Percentiles rank a stretch among this genome's conserved stretches.
Evolutionary conservation across 75 land plant genomes (phyloP).

Genomic region (Selaginella tamariscina): DNA sequence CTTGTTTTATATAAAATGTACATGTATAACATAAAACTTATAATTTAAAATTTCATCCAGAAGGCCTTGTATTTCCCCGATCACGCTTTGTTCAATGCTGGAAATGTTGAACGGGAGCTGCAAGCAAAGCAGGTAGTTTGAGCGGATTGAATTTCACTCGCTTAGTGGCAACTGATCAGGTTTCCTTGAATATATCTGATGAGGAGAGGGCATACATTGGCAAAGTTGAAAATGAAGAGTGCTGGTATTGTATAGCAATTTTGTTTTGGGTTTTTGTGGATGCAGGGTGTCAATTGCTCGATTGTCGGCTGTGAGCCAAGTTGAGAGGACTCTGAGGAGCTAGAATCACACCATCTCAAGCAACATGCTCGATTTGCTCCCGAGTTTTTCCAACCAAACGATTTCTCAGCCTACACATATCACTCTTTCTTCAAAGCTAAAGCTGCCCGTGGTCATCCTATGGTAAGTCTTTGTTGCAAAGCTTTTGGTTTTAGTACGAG

Average conservation of each 20-base stretch:
- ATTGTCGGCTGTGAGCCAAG: slow-evolving; percentile 78
- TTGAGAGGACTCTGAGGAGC: slow-evolving; percentile 52
- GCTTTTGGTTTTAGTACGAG: slow-evolving; percentile 48
- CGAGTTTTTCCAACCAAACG: slow-evolving; percentile 80
- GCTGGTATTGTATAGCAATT: slow-evolving; percentile 1
- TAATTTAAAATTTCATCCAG: too few species aligned
- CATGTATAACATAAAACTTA: too few species aligned
- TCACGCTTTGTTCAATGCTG: slow-evolving; percentile 57
- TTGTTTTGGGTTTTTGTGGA: neutral
- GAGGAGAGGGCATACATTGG: slow-evolving; percentile 1
- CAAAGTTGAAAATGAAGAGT: neutral
- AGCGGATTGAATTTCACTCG: neutral
- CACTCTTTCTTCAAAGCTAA: slow-evolving; percentile 96
- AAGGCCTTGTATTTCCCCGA: too few species aligned
- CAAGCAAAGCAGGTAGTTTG: slow-evolving; percentile 70
- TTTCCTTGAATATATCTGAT: neutral
- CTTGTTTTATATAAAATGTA: too few species aligned
- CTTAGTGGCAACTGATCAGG: neutral
- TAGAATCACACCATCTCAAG: slow-evolving; percentile 86
- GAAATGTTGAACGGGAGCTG: slow-evolving; percentile 74
- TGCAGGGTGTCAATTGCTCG: slow-evolving; percentile 42
- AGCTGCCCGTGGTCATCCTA: slow-evolving; percentile 81
- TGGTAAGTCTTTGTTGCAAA: slow-evolving; percentile 37
- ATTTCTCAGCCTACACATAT: slow-evolving; percentile 67
- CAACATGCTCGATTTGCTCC: slow-evolving; percentile 80